A percentile compares a stretch with the other conserved stretches of the same genome.
These are phyloP conservation scores for Lasiodiplodia hormozganensis DNA, from an alignment of 2,329 filamentous ascomycete species.

Conservation along the genomic window DNA sequence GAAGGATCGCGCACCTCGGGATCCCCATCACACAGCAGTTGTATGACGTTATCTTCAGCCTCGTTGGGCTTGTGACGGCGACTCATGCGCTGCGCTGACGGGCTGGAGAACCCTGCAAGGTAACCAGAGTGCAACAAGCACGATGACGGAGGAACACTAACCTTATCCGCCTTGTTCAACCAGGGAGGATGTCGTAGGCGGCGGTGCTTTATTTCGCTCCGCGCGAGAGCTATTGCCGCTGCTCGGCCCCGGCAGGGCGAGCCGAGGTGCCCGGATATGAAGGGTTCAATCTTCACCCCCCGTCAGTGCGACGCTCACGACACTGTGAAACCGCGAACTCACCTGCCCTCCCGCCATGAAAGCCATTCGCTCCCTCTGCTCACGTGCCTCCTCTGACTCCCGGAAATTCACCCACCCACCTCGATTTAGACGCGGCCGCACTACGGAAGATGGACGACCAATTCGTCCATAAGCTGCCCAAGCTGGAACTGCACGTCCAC, in stretches of 20 bases:
- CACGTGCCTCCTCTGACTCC: neutral
- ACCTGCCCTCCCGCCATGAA: neutral
- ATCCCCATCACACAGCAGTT: neutral
- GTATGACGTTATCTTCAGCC: constrained; percentile 26
- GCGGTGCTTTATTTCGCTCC: neutral
- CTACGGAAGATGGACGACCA: neutral
- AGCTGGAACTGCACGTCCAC: constrained; percentile 57
- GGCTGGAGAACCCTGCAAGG: constrained; percentile 5
- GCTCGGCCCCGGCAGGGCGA: constrained; percentile 1
- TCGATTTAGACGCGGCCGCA: neutral
- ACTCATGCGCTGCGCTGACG: constrained; percentile 11
- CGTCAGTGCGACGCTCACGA: constrained; percentile 6
- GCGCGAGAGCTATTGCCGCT: neutral
- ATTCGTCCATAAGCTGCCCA: constrained; percentile 43
- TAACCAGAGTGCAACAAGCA: neutral
- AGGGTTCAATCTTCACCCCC: constrained; percentile 5
- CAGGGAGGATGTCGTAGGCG: neutral
- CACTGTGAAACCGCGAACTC: neutral
- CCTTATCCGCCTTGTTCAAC: neutral
- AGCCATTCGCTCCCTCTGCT: neutral
- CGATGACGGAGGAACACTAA: constrained; percentile 14
- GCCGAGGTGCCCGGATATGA: constrained; percentile 2
- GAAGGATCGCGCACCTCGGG: neutral
- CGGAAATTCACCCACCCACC: neutral
- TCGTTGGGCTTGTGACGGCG: constrained; percentile 10